phyloP scores from a whole-genome alignment of 148 eudicot genomes.

The Simmondsia chinensis region DNA sequence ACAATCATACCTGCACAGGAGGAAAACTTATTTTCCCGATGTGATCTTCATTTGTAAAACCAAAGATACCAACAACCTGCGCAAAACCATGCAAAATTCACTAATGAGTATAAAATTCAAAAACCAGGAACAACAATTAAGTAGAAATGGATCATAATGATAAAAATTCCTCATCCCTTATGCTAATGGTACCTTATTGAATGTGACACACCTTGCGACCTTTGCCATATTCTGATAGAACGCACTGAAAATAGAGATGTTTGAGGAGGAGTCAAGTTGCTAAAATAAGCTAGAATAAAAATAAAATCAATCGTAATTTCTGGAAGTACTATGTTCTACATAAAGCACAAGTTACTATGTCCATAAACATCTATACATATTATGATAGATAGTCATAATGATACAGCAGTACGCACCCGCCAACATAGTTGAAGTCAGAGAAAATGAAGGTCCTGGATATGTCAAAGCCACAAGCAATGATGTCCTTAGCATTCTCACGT shows the following conservation, averaged over 20 bases:
- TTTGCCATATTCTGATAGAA: slow-evolving; percentile 84
- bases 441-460: slow-evolving; percentile 82
- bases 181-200: slow-evolving; percentile 53
- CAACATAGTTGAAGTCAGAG: slow-evolving; percentile 82
- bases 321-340: too few species aligned
- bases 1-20: slow-evolving; percentile 58
- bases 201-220: slow-evolving; percentile 82
- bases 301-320: too few species aligned
- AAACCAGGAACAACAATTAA: neutral
- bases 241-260: slow-evolving; percentile 30
- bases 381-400: too few species aligned
- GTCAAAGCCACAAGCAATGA: slow-evolving; percentile 97
- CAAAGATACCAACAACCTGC: slow-evolving; percentile 94
- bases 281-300: neutral
- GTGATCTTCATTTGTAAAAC: slow-evolving; percentile 84
- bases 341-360: too few species aligned
- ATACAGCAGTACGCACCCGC: slow-evolving; percentile 50
- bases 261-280: neutral
- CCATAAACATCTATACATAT: too few species aligned
- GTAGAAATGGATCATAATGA: neutral
- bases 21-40: slow-evolving; percentile 90
- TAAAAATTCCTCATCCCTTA: neutral
- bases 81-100: slow-evolving; percentile 5
- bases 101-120: slow-evolving; percentile 1
- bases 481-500: slow-evolving; percentile 96